Base-by-base conservation (phyloP, 1,284 basidiomycete genomes). In the Puccinia brachypodii region DNA sequence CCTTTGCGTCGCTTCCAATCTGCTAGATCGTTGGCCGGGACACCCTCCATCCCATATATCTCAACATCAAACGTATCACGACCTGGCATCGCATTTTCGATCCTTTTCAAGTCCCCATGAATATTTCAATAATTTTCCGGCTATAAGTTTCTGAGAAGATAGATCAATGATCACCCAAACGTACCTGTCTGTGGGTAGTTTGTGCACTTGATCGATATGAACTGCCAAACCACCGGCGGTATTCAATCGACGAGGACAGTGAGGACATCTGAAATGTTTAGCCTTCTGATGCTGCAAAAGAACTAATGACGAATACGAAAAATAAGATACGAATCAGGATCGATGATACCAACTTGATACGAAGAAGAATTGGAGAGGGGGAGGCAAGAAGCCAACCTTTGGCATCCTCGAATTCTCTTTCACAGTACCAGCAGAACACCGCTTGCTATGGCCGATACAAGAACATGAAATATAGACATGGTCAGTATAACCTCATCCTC, bases 31-130 rank as follows among this genome's bases (percentile, higher is more conserved):
- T 94, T 93, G 7, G 92, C 93, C 6, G 96, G 96, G 80, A 98
- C 95, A 82, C 96, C 96, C 86, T 96, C 96, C 97, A 99, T 99
- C 36, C 97, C 96, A 85, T 98, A 99, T 82, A 99, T 99, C 87
- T 99, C 97, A 75, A 99, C 93, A 86, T 98, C 96, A 85, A 98
- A 98, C 1, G 96, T 95, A 87, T 98, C 96, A 58, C 97, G 91
- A 11, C 95, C 96, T 2, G 96, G 95, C 0, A 99, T 89, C 0
- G 96, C 96, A 87, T 98, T 99, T 82, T 98, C 96, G 44, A 99
- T 94, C 38, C 95, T 94, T 72, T 89, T 28, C n/a, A n/a, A 68
- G 56, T 91, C n/a, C n/a, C n/a, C 38, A 92, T 92, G 76, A 14
- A 40, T 2, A 71, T 2, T 72, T 42, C 80, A 36, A 36, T 36